Conservation (phyloP, 352 stramenopile species). For the Achlya hypogyna region DNA sequence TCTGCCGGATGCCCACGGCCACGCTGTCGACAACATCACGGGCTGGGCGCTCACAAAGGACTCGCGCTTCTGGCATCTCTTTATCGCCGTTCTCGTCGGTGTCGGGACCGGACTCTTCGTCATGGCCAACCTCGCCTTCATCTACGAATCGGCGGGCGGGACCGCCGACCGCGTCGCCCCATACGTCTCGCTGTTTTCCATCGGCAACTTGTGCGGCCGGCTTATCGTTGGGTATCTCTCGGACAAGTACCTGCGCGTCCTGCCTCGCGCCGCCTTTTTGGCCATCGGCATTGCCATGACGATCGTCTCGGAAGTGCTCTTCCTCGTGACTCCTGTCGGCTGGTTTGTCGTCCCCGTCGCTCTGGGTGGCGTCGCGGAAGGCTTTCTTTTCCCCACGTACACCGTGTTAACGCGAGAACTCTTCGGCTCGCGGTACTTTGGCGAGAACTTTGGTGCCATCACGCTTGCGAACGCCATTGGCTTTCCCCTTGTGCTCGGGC, state of each 20-base stretch:
- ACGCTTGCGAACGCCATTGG: constrained; percentile 60
- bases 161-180: constrained; percentile 41
- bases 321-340: constrained; percentile 36
- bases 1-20: neutral
- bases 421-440: constrained; percentile 57
- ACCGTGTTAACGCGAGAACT: constrained; percentile 66
- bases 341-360: constrained; percentile 44
- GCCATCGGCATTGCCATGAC: constrained; percentile 43
- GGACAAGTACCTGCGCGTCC: constrained; percentile 40
- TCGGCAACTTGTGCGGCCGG: constrained; percentile 49
- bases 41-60: constrained; percentile 36
- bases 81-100: constrained; percentile 55
- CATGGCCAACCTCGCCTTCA: constrained; percentile 73
- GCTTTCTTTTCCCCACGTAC: constrained; percentile 67
- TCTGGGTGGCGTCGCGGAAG: constrained; percentile 48
- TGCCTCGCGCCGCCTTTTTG: constrained; percentile 51
- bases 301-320: constrained; percentile 40
- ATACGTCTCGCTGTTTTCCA: constrained; percentile 66
- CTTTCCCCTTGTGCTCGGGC: constrained; percentile 66
- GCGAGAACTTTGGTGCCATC: constrained; percentile 70
- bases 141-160: constrained; percentile 47
- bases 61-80: constrained; percentile 55
- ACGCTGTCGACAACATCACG: constrained; percentile 33
- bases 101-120: constrained; percentile 66
- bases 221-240: constrained; percentile 43